Conservation (phyloP, 345 rosid genomes). For the Excoecaria cochinchinensis region DNA sequence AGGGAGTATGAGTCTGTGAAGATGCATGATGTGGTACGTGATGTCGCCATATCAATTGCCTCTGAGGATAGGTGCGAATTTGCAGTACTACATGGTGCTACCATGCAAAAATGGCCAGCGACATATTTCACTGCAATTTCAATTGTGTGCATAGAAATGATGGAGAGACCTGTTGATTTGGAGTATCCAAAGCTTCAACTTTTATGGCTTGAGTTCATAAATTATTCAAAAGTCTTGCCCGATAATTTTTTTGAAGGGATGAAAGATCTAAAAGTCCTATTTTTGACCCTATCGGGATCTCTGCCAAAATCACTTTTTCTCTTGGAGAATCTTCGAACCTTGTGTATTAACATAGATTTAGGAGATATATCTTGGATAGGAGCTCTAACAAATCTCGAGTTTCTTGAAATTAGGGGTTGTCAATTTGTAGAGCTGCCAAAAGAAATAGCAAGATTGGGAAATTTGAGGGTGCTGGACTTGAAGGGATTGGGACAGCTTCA, state of each 20-base stretch:
- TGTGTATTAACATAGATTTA: not conserved
- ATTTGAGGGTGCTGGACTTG: not conserved
- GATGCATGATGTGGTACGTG: slow-evolving; percentile 10
- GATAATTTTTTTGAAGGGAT: slow-evolving; percentile 10
- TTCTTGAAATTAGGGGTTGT: not conserved
- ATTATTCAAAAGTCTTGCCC: not conserved
- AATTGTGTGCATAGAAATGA: not conserved
- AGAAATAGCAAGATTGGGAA: not conserved
- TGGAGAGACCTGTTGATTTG: not conserved
- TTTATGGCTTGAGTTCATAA: not conserved
- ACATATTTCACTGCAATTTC: slow-evolving; percentile 1
- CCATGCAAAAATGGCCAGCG: not conserved
- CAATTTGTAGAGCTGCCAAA: not conserved
- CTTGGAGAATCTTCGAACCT: slow-evolving; percentile 16
- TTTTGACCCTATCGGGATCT: not conserved
- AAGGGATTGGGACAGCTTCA: not conserved
- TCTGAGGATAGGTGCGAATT: not conserved
- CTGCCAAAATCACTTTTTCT: slow-evolving; percentile 15
- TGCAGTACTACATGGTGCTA: not conserved
- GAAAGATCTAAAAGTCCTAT: slow-evolving; percentile 23
- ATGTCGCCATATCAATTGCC: not conserved
- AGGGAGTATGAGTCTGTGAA: not conserved
- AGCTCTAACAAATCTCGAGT: not conserved
- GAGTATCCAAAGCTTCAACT: slow-evolving; percentile 18
- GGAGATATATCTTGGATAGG: not conserved